Conservation (phyloP, 495 filamentous ascomycete species). For the Talaromyces trachyspermus region DNA sequence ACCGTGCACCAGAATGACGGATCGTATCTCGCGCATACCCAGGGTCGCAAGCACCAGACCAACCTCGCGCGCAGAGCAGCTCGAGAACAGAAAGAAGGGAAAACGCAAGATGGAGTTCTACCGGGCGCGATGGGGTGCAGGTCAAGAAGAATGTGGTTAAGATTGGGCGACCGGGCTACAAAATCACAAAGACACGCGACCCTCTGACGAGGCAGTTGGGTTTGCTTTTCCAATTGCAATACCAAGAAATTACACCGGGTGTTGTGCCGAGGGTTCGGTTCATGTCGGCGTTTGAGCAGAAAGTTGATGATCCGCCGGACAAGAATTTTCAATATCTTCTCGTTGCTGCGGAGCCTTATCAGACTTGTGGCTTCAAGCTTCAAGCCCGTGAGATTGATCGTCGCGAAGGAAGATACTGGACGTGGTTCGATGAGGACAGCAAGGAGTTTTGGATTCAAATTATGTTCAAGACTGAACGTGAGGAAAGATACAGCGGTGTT, state of each 20-base stretch:
- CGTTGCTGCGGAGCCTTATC: constrained; percentile 94
- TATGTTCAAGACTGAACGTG: constrained; percentile 97
- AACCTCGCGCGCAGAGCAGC: constrained; percentile 97
- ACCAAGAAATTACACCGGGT: constrained; percentile 77
- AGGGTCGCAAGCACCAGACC: constrained; percentile 98
- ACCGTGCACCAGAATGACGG: constrained; percentile 99
- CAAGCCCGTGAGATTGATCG: constrained; percentile 93
- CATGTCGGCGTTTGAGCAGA: constrained; percentile 97
- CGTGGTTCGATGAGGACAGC: constrained; percentile 89
- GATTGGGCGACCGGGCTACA: constrained; percentile 95
- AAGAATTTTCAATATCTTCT: constrained; percentile 91
- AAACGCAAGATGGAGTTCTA: constrained; percentile 62
- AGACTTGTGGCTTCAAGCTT: constrained; percentile 93
- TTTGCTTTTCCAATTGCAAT: constrained; percentile 89
- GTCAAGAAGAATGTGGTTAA: constrained; percentile 88
- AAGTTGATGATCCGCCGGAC: constrained; percentile 90
- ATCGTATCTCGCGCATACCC: constrained; percentile 97
- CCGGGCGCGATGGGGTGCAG: constrained; percentile 68
- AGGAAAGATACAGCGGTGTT: constrained; percentile 91
- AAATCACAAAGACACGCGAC: constrained; percentile 93
- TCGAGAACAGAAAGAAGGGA: constrained; percentile 82
- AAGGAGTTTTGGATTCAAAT: constrained; percentile 99
- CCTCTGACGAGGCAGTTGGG: constrained; percentile 85
- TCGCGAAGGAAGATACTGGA: constrained; percentile 78
- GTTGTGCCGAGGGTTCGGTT: constrained; percentile 79